Base-by-base conservation (phyloP, 805 yeast genomes). In the Candida alai region DNA sequence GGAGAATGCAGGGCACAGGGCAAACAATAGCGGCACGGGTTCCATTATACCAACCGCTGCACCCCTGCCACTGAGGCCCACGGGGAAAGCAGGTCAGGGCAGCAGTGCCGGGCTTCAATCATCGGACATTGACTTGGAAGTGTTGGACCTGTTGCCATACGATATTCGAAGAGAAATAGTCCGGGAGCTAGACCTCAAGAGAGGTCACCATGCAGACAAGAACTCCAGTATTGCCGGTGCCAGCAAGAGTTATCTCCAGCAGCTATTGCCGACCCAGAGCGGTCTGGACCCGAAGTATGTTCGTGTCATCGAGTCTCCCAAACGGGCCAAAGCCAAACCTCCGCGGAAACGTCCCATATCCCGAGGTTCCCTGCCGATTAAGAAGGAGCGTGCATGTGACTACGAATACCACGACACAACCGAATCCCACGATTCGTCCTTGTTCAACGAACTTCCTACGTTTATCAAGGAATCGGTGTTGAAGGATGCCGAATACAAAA, bases 81-180 rank as follows among this genome's bases (percentile, higher is more conserved):
- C 19, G 8, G 16, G 34, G 4, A 10, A 12, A 5, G 16, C 17
- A 5, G 16, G 12, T n/a, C 29, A 4, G 12, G 22, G 18, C 8
- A 14, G 20, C 10, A 19, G 19, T 6, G 15, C 15, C 14, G 19
- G 13, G 11, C 24, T 11, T 6, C 18, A 17, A 20, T 5, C 8
- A 36, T 16, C 36, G 28, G 40, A 72, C n/a, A 65, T 81, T 22
- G 87, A 86, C 47, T 66, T 78, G 70, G 74, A 70, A 2, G 84
- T 83, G 2, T 74, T 85, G 47, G 62, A 70, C 9, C 73, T 69
- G 30, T 56, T 88, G 6, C 96, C 96, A 0, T 45, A 55, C 2
- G 82, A 79, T 16, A 75, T 88, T 4, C 77, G 77, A 44, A 44
- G 56, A 1, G 96, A 88, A 45, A 49, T 88, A 1, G 64, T 60